phyloP scores from a whole-genome alignment of 2,329 filamentous ascomycete species.

The Ilyonectria mors-panacis region DNA sequence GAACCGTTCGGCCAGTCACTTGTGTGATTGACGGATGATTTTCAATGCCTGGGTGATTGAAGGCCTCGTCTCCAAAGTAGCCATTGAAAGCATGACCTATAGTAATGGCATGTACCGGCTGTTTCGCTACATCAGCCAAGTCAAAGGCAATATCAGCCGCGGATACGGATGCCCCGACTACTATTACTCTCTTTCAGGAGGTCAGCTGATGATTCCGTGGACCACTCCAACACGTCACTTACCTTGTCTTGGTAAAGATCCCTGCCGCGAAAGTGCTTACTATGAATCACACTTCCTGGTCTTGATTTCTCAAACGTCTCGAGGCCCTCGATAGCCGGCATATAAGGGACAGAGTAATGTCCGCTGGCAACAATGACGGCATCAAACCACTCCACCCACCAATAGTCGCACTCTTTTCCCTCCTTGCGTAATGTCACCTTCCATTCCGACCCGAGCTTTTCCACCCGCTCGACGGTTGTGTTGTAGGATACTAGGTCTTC shows the following conservation, averaged over 20 bases:
- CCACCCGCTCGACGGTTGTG: conserved; percentile 73
- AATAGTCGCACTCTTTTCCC: conserved; percentile 63
- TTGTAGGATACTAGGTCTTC: conserved; percentile 66
- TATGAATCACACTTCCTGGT: conserved; percentile 68
- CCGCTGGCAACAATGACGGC: conserved; percentile 73
- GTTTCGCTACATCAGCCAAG: conserved; percentile 60
- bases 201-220: no score
- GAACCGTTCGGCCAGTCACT: conserved; percentile 62
- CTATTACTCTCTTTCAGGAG: conserved; percentile 71
- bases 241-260: conserved; percentile 64
- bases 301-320: conserved; percentile 60
- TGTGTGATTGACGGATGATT: conserved; percentile 63
- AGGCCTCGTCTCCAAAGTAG: conserved; percentile 73
- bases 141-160: conserved; percentile 74
- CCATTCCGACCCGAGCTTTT: conserved; percentile 67
- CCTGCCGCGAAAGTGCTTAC: conserved; percentile 66
- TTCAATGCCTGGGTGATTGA: conserved; percentile 68
- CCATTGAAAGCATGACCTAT: conserved; percentile 64
- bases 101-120: conserved; percentile 66
- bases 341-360: conserved; percentile 72
- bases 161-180: conserved; percentile 76
- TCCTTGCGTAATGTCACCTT: conserved; percentile 62
- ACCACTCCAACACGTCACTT: no score
- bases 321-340: conserved; percentile 65
- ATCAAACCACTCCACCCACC: conserved; percentile 76